Percentiles rank a stretch among this genome's conserved stretches.
Evolutionary conservation across 164 flowering plant genomes (phyloP).

Genomic region (Chimonanthus salicifolius): DNA sequence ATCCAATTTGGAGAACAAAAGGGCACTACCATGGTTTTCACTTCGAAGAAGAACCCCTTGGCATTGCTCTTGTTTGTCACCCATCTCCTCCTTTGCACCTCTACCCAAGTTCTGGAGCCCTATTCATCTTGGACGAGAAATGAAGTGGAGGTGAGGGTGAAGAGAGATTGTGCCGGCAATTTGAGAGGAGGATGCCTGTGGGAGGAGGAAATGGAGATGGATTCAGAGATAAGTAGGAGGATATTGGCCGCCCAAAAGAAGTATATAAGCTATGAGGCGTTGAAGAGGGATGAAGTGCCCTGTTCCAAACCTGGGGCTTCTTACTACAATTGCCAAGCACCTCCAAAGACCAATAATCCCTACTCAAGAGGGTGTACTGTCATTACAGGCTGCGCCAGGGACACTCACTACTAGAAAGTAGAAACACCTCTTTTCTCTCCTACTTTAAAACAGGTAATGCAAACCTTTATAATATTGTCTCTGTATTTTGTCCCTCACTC

Average conservation of each 20-base stretch:
- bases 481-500: too few species aligned
- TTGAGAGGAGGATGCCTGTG: constrained; percentile 22
- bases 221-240: constrained; percentile 45
- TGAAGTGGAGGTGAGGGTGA: constrained; percentile 24
- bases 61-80: constrained; percentile 25
- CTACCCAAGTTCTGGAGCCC: constrained; percentile 18
- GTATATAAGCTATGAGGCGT: constrained; percentile 62
- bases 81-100: constrained; percentile 30
- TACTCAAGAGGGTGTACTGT: constrained; percentile 56
- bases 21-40: background rate
- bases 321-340: constrained; percentile 48
- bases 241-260: constrained; percentile 37
- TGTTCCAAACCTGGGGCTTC: constrained; percentile 62
- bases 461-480: too few species aligned
- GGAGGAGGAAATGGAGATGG: constrained; percentile 34
- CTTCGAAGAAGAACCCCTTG: constrained; percentile 12
- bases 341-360: constrained; percentile 38
- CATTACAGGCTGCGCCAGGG: constrained; percentile 33
- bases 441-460: background rate
- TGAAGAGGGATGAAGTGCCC: constrained; percentile 51
- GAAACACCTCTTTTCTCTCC: background rate
- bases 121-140: background rate
- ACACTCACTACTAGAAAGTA: background rate
- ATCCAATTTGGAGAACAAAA: background rate
- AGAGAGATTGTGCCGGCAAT: constrained; percentile 14